A percentile compares a stretch with the other conserved stretches of the same genome.
Evolutionary conservation across 192 early-diverging fungal species (phyloP).

Genomic region (Backusella tarrabulga): DNA sequence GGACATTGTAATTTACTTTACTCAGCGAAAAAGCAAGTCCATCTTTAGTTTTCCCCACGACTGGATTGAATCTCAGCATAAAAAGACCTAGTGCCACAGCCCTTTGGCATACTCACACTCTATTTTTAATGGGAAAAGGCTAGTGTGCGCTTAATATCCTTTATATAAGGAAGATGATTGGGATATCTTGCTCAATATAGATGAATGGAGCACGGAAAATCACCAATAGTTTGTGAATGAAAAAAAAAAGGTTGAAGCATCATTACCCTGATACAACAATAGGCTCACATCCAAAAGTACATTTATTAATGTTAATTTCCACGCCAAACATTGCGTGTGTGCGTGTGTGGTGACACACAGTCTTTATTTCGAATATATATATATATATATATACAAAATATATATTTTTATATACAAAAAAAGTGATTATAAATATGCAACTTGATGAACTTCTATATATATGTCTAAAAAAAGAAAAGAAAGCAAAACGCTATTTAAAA

Average conservation of each 20-base stretch:
- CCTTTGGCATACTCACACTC: background rate
- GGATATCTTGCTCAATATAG: too few relatives aligned
- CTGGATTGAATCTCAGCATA: background rate
- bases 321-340: background rate
- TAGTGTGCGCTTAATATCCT: background rate
- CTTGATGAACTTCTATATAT: background rate
- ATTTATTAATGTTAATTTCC: background rate
- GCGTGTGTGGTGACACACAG: background rate
- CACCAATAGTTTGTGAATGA: too few relatives aligned
- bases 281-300: background rate
- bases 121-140: background rate
- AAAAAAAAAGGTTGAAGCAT: background rate
- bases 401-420: background rate
- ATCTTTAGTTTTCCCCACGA: constrained; percentile 3
- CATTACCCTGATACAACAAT: background rate
- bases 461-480: background rate
- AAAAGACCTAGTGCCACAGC: background rate
- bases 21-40: constrained; percentile 3
- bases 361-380: background rate
- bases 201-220: too few relatives aligned
- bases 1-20: background rate
- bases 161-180: too few relatives aligned
- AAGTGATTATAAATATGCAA: background rate
- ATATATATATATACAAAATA: background rate
- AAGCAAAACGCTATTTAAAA: background rate